Percentiles rank a stretch among this genome's conserved stretches.
These are phyloP conservation scores for Castanospermum australe DNA, from an alignment of 306 rosid species.

Conservation along the genomic window DNA sequence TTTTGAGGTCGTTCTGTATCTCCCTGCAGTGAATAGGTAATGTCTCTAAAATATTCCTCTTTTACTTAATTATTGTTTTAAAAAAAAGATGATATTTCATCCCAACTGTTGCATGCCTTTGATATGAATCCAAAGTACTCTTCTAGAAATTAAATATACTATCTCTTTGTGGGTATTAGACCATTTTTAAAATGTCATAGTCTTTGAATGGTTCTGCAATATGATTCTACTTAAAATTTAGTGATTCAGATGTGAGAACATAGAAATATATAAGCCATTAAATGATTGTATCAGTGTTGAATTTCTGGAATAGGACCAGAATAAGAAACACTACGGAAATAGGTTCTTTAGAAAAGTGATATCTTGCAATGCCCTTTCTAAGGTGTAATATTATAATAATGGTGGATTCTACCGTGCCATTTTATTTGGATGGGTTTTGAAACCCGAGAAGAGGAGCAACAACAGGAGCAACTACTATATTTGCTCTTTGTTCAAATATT, in stretches of 20 bases:
- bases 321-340: neutral
- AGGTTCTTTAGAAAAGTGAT: neutral
- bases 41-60: neutral
- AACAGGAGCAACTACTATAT: too few species aligned
- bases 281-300: neutral
- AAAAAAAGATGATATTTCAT: neutral
- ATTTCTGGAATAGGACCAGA: neutral
- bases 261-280: neutral
- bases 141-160: neutral
- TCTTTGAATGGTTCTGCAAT: neutral
- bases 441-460: too few species aligned
- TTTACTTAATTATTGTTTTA: neutral
- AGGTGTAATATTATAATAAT: neutral
- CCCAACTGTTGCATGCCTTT: neutral
- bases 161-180: neutral
- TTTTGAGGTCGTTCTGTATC: slow-evolving; percentile 73
- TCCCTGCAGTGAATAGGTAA: slow-evolving; percentile 91
- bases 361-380: neutral
- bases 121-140: neutral
- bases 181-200: neutral
- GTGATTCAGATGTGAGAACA: neutral
- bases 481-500: too few species aligned
- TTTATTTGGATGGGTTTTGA: too few species aligned
- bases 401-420: too few species aligned
- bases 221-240: neutral